phyloP scores from a whole-genome alignment of 192 early-diverging fungal species.

The Coemansia sp. region DNA sequence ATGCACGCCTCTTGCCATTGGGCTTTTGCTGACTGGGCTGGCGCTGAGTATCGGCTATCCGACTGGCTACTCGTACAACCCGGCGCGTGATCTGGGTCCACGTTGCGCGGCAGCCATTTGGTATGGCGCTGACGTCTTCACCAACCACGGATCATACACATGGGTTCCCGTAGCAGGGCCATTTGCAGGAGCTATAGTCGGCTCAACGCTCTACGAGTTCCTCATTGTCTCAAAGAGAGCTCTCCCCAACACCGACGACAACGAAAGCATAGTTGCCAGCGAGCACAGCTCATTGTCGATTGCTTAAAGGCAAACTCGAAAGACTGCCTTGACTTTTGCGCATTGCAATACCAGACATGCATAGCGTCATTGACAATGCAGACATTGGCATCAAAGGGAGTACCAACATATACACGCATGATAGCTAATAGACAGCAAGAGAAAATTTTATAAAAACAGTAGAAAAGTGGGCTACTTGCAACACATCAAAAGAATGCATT shows the following conservation, averaged over 20 bases:
- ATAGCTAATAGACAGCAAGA: not conserved
- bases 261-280: conserved; percentile 17
- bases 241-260: conserved; percentile 17
- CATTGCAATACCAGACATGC: too few species aligned
- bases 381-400: too few species aligned
- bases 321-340: not conserved
- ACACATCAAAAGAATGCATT: not conserved
- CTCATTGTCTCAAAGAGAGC: conserved; percentile 56
- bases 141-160: conserved; percentile 62
- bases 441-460: not conserved
- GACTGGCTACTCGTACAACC: conserved; percentile 68
- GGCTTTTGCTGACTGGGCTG: conserved; percentile 58
- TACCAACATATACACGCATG: too few species aligned
- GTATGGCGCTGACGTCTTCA: conserved; percentile 68
- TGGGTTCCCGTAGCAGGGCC: conserved; percentile 73
- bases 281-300: conserved; percentile 30
- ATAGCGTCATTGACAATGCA: too few species aligned
- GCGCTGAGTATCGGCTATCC: conserved; percentile 59
- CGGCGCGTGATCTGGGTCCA: conserved; percentile 76
- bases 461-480: not conserved
- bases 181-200: conserved; percentile 59
- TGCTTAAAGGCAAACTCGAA: conserved; percentile 6
- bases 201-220: conserved; percentile 57
- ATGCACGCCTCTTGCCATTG: conserved; percentile 57
- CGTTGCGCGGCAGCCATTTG: conserved; percentile 66